phyloP scores from a whole-genome alignment of 176 grass and related monocot species.

The Lolium perenne region DNA sequence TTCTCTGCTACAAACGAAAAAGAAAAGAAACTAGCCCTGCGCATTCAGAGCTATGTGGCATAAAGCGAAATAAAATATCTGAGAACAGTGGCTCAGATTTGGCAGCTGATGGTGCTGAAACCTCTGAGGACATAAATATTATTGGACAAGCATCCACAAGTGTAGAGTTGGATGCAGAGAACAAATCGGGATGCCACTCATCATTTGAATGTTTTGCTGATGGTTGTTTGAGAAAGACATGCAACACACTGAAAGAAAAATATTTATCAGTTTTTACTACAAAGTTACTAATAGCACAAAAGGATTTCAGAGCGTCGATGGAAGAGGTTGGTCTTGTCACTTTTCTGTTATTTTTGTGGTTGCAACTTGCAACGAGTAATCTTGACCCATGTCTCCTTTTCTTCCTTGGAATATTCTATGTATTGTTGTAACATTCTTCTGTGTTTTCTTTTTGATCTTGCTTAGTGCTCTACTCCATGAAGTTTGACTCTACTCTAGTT shows the following conservation, averaged over 20 bases:
- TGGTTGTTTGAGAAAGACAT: slow-evolving; percentile 81
- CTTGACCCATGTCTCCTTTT: slow-evolving; percentile 27
- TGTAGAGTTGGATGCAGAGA: slow-evolving; percentile 35
- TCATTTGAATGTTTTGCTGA: slow-evolving; percentile 79
- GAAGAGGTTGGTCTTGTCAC: slow-evolving; percentile 58
- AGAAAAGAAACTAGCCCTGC: slow-evolving; percentile 55
- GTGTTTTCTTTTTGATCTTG: slow-evolving; percentile 22
- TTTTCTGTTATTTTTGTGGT: slow-evolving; percentile 16
- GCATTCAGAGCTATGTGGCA: slow-evolving; percentile 56
- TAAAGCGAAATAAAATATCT: slow-evolving; percentile 66
- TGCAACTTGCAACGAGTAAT: slow-evolving; percentile 24
- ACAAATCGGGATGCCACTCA: slow-evolving; percentile 48
- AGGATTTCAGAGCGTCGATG: slow-evolving; percentile 76
- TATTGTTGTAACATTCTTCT: slow-evolving; percentile 3
- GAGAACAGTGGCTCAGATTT: slow-evolving; percentile 44
- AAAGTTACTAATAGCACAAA: slow-evolving; percentile 67
- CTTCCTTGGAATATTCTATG: slow-evolving; percentile 9
- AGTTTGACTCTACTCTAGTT: not conserved
- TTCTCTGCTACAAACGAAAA: slow-evolving; percentile 52
- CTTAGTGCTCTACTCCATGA: slow-evolving; percentile 10
- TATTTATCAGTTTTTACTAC: slow-evolving; percentile 75
- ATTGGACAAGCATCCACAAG: slow-evolving; percentile 11
- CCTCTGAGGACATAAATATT: slow-evolving; percentile 41
- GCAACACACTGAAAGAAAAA: slow-evolving; percentile 76
- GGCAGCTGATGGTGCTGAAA: slow-evolving; percentile 44